phyloP scores from a whole-genome alignment of 2,329 filamentous ascomycete genomes.

The Neofusicoccum ribis region DNA sequence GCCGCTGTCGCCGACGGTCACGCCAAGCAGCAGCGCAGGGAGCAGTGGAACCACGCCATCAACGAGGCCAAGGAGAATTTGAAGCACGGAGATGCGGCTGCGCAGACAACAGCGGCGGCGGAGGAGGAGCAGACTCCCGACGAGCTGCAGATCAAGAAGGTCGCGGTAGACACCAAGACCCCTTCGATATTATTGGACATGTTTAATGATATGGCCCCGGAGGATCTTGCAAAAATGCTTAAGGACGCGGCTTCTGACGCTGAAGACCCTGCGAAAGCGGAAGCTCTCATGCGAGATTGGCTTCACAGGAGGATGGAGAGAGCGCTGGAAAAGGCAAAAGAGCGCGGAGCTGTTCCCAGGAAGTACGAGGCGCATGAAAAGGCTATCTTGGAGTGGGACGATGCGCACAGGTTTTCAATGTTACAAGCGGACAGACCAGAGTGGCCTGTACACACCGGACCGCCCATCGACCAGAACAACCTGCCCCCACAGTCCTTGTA shows the following conservation, averaged over 20 bases:
- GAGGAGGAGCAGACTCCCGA: too few relatives aligned
- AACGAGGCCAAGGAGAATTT: slow-evolving; percentile 55
- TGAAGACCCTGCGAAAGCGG: neutral
- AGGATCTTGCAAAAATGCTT: neutral
- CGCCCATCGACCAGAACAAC: slow-evolving; percentile 29
- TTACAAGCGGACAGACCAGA: neutral
- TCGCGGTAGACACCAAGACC: too few relatives aligned
- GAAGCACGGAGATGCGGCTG: slow-evolving; percentile 22
- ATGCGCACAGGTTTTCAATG: neutral
- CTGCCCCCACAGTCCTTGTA: slow-evolving; percentile 50
- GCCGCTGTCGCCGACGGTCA: slow-evolving; percentile 64
- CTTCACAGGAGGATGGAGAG: neutral
- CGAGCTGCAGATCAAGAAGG: too few relatives aligned
- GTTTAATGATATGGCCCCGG: neutral
- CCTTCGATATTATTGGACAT: too few relatives aligned
- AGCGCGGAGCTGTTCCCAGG: too few relatives aligned
- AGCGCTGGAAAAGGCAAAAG: too few relatives aligned
- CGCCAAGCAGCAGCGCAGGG: slow-evolving; percentile 58
- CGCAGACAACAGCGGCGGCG: neutral
- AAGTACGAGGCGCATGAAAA: neutral
- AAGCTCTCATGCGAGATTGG: neutral
- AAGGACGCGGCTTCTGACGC: neutral
- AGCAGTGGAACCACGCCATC: slow-evolving; percentile 63
- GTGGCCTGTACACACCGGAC: slow-evolving; percentile 39
- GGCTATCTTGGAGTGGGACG: neutral